Evolutionary conservation across 2,329 filamentous ascomycete species (phyloP).

Genomic region (Aspergillus uvarum): DNA sequence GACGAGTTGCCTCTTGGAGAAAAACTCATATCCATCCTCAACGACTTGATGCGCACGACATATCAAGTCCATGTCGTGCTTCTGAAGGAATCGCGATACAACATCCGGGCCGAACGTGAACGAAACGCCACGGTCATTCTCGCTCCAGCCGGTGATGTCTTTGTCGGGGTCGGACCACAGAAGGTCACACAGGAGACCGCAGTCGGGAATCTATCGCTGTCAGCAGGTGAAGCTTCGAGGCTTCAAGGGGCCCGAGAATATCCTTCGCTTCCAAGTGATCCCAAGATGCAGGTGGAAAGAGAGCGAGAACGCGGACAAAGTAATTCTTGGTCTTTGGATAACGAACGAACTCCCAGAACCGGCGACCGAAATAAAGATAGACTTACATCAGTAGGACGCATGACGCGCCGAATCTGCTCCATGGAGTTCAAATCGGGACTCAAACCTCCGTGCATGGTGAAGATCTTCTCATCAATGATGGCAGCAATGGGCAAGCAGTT

Average conservation of each 20-base stretch:
- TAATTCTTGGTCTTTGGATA: neutral
- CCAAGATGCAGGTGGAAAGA: neutral
- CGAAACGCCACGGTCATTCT: slow-evolving; percentile 97
- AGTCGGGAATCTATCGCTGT: slow-evolving; percentile 82
- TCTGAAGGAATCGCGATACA: slow-evolving; percentile 94
- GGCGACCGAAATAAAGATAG: slow-evolving; percentile 1
- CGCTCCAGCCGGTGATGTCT: slow-evolving; percentile 98
- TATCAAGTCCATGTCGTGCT: slow-evolving; percentile 99
- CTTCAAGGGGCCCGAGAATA: slow-evolving; percentile 27
- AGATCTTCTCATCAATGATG: slow-evolving; percentile 99
- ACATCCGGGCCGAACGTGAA: slow-evolving; percentile 99
- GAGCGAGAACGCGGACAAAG: neutral
- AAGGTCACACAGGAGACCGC: slow-evolving; percentile 93
- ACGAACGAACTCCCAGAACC: neutral
- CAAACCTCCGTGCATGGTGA: slow-evolving; percentile 98
- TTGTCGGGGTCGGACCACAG: slow-evolving; percentile 99
- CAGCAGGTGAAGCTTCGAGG: slow-evolving; percentile 41
- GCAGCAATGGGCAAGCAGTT: slow-evolving; percentile 97
- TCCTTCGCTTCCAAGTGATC: slow-evolving; percentile 10
- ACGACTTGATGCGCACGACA: slow-evolving; percentile 98
- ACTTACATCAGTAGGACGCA: slow-evolving; percentile 97
- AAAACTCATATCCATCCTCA: slow-evolving; percentile 99
- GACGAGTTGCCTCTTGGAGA: slow-evolving; percentile 95
- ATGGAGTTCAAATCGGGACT: slow-evolving; percentile 98
- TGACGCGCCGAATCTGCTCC: slow-evolving; percentile 98